A percentile compares a stretch with the other conserved stretches of the same genome.
phyloP scores from a whole-genome alignment of 495 filamentous ascomycete species.

The Penicillium desertorum region DNA sequence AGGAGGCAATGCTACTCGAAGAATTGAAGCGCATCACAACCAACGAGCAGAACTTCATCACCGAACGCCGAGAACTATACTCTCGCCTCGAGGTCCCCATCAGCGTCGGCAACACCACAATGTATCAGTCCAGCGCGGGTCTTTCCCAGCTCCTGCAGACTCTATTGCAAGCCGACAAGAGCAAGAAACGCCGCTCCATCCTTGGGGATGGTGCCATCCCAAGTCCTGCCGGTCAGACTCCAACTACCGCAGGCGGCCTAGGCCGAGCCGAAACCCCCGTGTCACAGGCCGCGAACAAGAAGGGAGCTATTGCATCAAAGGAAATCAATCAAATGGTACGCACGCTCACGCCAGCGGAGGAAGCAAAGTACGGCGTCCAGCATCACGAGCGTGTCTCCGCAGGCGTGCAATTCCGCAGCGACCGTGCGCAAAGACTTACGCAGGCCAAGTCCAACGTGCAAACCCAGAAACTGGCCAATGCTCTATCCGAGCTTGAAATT shows the following conservation, averaged over 20 bases:
- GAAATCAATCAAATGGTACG: conserved; percentile 54
- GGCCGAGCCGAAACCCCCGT: conserved; percentile 44
- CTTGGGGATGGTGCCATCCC: conserved; percentile 54
- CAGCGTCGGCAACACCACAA: conserved; percentile 62
- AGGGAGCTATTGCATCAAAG: conserved; percentile 42
- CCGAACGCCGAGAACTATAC: conserved; percentile 89
- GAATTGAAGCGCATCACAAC: conserved; percentile 88
- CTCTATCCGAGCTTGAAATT: conserved; percentile 76
- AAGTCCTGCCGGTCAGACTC: conserved; percentile 54
- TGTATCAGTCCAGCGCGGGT: conserved; percentile 76
- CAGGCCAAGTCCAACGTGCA: conserved; percentile 81
- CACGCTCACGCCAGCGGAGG: conserved; percentile 70
- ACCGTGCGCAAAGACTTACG: conserved; percentile 77
- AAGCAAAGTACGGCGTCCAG: conserved; percentile 75
- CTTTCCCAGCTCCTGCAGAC: conserved; percentile 76
- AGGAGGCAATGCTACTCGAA: conserved; percentile 83
- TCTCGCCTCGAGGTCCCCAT: conserved; percentile 76
- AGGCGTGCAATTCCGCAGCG: conserved; percentile 76
- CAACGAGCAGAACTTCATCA: conserved; percentile 75
- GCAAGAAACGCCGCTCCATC: conserved; percentile 73
- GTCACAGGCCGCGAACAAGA: conserved; percentile 50
- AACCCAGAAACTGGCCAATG: conserved; percentile 73
- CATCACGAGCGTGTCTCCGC: conserved; percentile 81
- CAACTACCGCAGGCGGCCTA: conserved; percentile 35
- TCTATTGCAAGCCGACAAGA: conserved; percentile 75